Conservation (phyloP, 2,329 filamentous ascomycete species). For the Diaporthe longicolla region DNA sequence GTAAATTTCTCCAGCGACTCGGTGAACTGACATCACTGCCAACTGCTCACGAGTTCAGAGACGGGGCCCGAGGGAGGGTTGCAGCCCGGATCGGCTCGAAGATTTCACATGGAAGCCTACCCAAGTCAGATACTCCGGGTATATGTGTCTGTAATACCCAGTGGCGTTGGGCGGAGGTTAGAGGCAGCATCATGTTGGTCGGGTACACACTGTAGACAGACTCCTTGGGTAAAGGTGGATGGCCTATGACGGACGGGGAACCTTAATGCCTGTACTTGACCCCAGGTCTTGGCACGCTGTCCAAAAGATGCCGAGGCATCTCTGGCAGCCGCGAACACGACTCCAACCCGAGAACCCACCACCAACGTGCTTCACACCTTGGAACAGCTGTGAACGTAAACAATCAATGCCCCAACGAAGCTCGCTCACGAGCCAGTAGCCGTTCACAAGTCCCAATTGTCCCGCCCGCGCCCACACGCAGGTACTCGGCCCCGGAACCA, state of each 20-base stretch:
- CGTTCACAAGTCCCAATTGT: neutral
- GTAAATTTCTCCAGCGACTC: constrained; percentile 25
- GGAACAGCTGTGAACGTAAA: neutral
- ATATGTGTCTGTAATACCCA: neutral
- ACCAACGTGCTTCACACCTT: neutral
- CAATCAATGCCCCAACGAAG: neutral
- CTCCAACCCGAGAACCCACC: neutral
- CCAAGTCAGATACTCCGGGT: constrained; percentile 10
- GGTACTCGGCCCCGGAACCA: neutral
- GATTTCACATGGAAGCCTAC: constrained; percentile 21
- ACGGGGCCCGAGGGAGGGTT: constrained; percentile 13
- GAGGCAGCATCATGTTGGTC: neutral
- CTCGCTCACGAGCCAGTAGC: constrained; percentile 2
- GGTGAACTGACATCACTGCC: constrained; percentile 31
- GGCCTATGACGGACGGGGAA: neutral
- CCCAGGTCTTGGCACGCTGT: constrained; percentile 22
- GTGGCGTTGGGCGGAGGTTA: neutral
- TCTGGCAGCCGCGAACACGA: constrained; percentile 6
- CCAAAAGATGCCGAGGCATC: constrained; percentile 32
- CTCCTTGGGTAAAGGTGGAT: neutral
- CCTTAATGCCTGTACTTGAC: neutral
- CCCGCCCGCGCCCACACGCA: neutral
- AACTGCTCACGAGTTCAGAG: constrained; percentile 9
- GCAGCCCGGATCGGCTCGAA: constrained; percentile 21
- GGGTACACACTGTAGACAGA: neutral